Evolutionary conservation across 2,329 filamentous ascomycete genomes (phyloP), one percentile per base, ranked within the genome.

Genomic region (Escovopsis weberi): DNA sequence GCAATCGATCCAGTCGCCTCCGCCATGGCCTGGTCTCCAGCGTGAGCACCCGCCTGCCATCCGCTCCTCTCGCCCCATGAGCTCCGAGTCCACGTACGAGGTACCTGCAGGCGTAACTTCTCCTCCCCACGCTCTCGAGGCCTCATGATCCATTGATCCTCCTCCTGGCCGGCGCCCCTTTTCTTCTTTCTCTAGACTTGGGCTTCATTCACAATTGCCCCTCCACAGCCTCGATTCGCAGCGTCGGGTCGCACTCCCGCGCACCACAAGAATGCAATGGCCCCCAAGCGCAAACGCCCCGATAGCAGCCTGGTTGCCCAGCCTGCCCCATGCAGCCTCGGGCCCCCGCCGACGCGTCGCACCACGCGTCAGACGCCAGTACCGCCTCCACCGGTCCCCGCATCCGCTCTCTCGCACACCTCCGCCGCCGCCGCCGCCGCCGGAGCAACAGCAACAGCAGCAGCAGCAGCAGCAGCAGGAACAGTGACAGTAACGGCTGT

Each of bases 291-390:
- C 51, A 63, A 61, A 48, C 58, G 53, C 48, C 53, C 52, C 39
- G 52, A 55, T 48, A 54, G 59, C 36, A 46, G 50, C 41, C 43
- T 47, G 37, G 49, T 50, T 33, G 40, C 42, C 39, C 48, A 47
- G 26, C 46, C 45, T 42, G 47, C 7, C 11, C 28, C 28, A 32
- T 32, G 28, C 28, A 32, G 28, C 28, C 28, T 32, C 28, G 28
- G 28, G 43, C 43, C 53, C 43, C 45, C 50, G 38, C 41, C 47
- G 33, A 55, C 59, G 58, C 61, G 61, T 53, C 58, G 61, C 46
- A 55, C 59, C 47, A 62, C 61, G 61, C 61, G 61, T 58, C 61
- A 63, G 46, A 63, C 59, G 48, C 54, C 56, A 23, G 54, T 59
- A 39, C 49, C 51, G 43, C 57, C 56, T 38, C 56, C 57, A 39